These are phyloP conservation scores for Beverwykella pulmonaria DNA, from an alignment of 495 filamentous ascomycete genomes.

Conservation along the genomic window DNA sequence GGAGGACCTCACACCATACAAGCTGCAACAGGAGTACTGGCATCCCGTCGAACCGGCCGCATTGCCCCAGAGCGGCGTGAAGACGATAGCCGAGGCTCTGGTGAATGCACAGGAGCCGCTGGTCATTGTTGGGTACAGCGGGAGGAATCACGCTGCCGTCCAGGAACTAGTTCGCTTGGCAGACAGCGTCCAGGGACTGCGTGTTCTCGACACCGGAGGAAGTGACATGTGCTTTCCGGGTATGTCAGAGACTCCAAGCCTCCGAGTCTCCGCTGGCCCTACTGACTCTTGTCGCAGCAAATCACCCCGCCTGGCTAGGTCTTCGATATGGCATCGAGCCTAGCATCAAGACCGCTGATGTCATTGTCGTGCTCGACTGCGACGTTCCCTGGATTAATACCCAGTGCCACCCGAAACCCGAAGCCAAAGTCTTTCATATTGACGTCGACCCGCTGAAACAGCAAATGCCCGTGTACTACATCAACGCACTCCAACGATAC, in stretches of 20 bases:
- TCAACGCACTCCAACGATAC: constrained; percentile 72
- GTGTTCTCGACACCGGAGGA: constrained; percentile 86
- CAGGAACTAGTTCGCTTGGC: constrained; percentile 75
- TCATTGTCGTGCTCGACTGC: constrained; percentile 84
- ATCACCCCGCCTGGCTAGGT: constrained; percentile 63
- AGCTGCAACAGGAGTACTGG: constrained; percentile 74
- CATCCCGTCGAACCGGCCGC: constrained; percentile 74
- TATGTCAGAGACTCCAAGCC: constrained; percentile 12
- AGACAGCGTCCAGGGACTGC: constrained; percentile 73
- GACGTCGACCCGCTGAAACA: constrained; percentile 49
- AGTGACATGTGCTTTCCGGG: constrained; percentile 93
- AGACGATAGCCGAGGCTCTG: constrained; percentile 70
- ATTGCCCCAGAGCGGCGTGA: constrained; percentile 64
- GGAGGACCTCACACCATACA: constrained; percentile 83
- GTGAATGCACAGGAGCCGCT: constrained; percentile 74
- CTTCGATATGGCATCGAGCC: constrained; percentile 77
- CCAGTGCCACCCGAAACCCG: constrained; percentile 51
- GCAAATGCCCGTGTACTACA: constrained; percentile 66
- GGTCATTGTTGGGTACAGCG: constrained; percentile 80
- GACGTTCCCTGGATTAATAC: constrained; percentile 72
- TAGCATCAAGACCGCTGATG: constrained; percentile 72
- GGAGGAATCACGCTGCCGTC: constrained; percentile 71
- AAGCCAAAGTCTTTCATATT: constrained; percentile 47
- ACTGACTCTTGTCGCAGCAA: constrained; percentile 15
- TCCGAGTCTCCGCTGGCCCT: neutral